Base-by-base conservation (phyloP, 345 rosid genomes). In the Zanthoxylum bungeanum region DNA sequence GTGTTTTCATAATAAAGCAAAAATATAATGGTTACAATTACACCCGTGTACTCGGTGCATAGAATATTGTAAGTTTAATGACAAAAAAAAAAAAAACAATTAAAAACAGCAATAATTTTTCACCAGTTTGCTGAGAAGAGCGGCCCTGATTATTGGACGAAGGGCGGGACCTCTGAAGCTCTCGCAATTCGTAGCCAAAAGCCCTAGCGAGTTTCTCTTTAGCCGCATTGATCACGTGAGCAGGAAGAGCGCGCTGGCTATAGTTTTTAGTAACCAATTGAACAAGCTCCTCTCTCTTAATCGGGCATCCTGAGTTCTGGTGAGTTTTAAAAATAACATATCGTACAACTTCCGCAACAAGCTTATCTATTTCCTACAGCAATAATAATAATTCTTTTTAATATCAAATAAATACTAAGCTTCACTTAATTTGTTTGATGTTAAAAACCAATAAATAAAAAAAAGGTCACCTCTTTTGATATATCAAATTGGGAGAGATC, bases 231-330 rank as follows among this genome's bases (percentile, higher is more conserved):
- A 95, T 85, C 7, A 95, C 83, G 1, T 47, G n/a, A 14, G 88
- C 81, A 25, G 98, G 91, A 52, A 95, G 85, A 16, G 55, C 62
- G 2, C 97, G 93, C 70, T 87, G 88, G 10, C 72, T 83, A 61
- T 95, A 90, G 74, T 85, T 92, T 80, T 77, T 90, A 21, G 93
- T 92, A 36, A 92, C 89, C 19, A 92, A 79, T 71, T 90, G 99
- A 71, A 92, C 86, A 70, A 95, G 86, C 50, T 95, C 99, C 44
- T 92, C 99, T 53, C 99, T 77, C 81, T 88, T 92, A 49, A 95
- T 85, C 2, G 97, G 97, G 63, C 92, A 88, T 4, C 98, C 98
- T 10, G 88, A 83, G 78, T 76, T 90, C 66, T 90, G 93, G 64
- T 90, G 92, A 1, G 87, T 84, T 75, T 87, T 94, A 75, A 94